Conservation (phyloP, 331 rosid species). For the Quercus tomentella region DNA sequence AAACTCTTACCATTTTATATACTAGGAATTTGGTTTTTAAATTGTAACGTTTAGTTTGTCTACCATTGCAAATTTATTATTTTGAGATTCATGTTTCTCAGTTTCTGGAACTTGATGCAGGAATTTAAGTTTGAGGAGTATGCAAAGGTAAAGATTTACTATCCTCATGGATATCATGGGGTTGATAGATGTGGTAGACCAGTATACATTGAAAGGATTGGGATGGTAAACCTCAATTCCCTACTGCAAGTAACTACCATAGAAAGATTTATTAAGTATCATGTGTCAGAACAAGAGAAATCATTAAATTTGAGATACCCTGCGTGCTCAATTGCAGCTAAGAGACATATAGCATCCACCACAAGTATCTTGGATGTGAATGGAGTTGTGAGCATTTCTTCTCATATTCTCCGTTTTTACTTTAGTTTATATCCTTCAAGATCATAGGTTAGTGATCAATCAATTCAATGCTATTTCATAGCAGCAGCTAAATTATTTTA, state of each 20-base stretch:
- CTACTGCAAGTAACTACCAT: conserved; percentile 60
- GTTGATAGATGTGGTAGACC: conserved; percentile 86
- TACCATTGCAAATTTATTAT: neutral
- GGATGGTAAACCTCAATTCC: conserved; percentile 65
- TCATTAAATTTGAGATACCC: conserved; percentile 63
- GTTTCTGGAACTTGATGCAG: conserved; percentile 36
- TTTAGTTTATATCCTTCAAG: neutral
- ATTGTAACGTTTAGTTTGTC: neutral
- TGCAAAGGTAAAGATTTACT: conserved; percentile 65
- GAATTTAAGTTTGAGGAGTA: conserved; percentile 70
- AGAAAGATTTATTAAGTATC: conserved; percentile 65
- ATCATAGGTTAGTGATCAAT: neutral
- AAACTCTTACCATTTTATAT: neutral
- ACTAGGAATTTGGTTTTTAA: too few relatives aligned
- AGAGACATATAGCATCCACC: conserved; percentile 84
- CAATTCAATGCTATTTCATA: neutral
- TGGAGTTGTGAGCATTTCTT: conserved; percentile 57
- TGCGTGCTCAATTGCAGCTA: conserved; percentile 76
- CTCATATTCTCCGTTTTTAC: neutral
- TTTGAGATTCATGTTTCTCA: neutral
- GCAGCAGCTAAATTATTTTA: neutral
- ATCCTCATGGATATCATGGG: conserved; percentile 89
- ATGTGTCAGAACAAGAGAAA: conserved; percentile 87
- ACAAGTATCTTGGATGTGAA: conserved; percentile 85
- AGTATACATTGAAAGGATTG: conserved; percentile 73